Evolutionary conservation across 495 filamentous ascomycete genomes (phyloP), one percentile per base, ranked within the genome.

Genomic region (Penicillium paxilli): DNA sequence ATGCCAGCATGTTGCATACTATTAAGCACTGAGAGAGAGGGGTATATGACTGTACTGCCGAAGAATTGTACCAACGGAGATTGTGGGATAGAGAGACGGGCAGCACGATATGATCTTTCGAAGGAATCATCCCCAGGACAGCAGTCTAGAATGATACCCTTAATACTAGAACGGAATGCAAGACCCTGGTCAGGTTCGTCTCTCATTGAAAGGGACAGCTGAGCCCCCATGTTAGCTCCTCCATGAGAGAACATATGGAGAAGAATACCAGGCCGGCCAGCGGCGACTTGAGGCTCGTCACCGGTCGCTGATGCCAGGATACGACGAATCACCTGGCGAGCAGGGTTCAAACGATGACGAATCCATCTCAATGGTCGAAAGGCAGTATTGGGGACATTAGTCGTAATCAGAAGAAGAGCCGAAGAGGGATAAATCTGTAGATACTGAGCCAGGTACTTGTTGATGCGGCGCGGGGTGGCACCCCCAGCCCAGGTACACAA

Each of bases 211-310:
- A 64, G 44, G 10, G 63, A 57, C 4, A 70, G 52, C 32, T 67
- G 65, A 17, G 57, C 52, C 10, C 58, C 64, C 7, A 57, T 66
- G 19, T 62, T 62, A 35, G 58, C 50, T 1, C 69, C 69, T 16
- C 67, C 67, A 52, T 70, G 59, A 5, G 67, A 70, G 16, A 69
- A 69, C 5, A 62, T 24, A 57, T 72, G 67, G 7, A 70, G 55
- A 5, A 70, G 55, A 4, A 63, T 62, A n/a, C 55, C 54, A 22
- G 20, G 40, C 12, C 19, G 28, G 41, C 41, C 51, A 42, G 20
- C 47, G n/a, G 41, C 30, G n/a, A 32, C 5, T 17, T 32, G 5
- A 38, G 23, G 38, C 25, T 47, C 32, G 35, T 25, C 22, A n/a
- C 30, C 55, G 11, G 37, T 47, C 17, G 37, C 25, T 10, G 14